Evolutionary conservation across 495 filamentous ascomycete genomes (phyloP).

Genomic region (Neurospora tetrasperma): DNA sequence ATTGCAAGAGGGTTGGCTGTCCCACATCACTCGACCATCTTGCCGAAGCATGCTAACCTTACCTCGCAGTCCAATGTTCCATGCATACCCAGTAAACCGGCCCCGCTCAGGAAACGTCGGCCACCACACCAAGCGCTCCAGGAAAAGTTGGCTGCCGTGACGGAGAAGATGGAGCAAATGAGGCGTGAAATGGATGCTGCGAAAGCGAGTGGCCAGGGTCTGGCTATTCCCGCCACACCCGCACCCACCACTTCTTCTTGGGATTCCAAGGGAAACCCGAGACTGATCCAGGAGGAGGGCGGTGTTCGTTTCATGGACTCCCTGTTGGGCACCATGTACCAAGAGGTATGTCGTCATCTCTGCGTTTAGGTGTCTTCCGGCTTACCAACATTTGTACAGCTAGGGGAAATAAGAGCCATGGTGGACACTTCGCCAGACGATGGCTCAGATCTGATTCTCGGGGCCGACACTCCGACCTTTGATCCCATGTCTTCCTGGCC

Average conservation of each 20-base stretch:
- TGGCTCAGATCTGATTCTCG: constrained; percentile 29
- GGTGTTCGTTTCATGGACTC: constrained; percentile 37
- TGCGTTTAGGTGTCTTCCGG: not conserved
- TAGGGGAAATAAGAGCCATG: constrained; percentile 38
- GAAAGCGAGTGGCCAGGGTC: not conserved
- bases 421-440: constrained; percentile 32
- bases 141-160: constrained; percentile 28
- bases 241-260: constrained; percentile 4
- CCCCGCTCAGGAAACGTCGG: constrained; percentile 36
- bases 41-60: constrained; percentile 8
- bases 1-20: constrained; percentile 31
- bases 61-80: constrained; percentile 29
- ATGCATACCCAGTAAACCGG: constrained; percentile 39
- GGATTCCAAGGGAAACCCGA: constrained; percentile 25
- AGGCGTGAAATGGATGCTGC: not conserved
- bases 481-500: constrained; percentile 46
- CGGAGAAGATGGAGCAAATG: not conserved
- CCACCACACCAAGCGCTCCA: constrained; percentile 40
- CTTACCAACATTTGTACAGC: constrained; percentile 13
- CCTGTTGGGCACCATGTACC: constrained; percentile 30
- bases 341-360: constrained; percentile 27
- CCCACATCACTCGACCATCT: not conserved
- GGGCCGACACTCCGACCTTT: constrained; percentile 16
- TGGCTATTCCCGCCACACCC: not conserved
- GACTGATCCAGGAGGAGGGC: constrained; percentile 34